phyloP scores from a whole-genome alignment of 2,329 filamentous ascomycete genomes.

The Aphanocladium album region DNA sequence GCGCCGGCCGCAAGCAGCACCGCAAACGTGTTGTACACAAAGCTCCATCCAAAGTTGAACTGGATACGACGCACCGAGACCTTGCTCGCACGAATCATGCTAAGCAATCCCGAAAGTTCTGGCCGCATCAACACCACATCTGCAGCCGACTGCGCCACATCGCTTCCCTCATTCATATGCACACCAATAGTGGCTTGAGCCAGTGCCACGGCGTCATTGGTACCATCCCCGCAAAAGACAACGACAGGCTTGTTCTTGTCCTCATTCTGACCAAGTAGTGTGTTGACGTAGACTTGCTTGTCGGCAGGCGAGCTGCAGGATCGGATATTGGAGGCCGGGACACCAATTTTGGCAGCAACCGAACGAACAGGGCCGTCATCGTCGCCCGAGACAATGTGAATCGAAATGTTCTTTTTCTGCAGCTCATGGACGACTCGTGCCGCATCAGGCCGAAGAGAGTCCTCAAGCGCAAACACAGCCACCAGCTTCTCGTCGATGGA shows the following conservation, averaged over 20 bases:
- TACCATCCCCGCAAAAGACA: constrained; percentile 72
- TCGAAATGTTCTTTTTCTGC: constrained; percentile 31
- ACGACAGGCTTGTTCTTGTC: too few relatives aligned
- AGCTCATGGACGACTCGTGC: constrained; percentile 30
- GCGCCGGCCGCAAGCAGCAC: constrained; percentile 62
- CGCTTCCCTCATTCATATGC: constrained; percentile 57
- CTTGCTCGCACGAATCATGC: constrained; percentile 50
- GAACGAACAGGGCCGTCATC: constrained; percentile 43
- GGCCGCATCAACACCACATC: constrained; percentile 64
- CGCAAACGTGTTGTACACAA: constrained; percentile 65
- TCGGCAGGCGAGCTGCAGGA: constrained; percentile 41
- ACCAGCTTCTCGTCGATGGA: constrained; percentile 29
- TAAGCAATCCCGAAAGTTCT: constrained; percentile 49
- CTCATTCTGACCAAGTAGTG: constrained; percentile 34
- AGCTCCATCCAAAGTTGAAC: constrained; percentile 68
- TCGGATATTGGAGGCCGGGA: constrained; percentile 32
- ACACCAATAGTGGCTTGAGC: constrained; percentile 67
- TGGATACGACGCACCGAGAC: constrained; percentile 44
- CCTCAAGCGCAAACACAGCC: constrained; percentile 43
- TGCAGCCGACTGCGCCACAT: constrained; percentile 61
- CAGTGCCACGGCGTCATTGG: constrained; percentile 71
- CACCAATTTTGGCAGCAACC: constrained; percentile 35
- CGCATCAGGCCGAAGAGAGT: constrained; percentile 41
- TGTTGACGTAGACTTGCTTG: constrained; percentile 41
- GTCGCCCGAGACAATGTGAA: constrained; percentile 50